Base-by-base conservation (phyloP, 129 eudicot species). In the Mikania micrantha region DNA sequence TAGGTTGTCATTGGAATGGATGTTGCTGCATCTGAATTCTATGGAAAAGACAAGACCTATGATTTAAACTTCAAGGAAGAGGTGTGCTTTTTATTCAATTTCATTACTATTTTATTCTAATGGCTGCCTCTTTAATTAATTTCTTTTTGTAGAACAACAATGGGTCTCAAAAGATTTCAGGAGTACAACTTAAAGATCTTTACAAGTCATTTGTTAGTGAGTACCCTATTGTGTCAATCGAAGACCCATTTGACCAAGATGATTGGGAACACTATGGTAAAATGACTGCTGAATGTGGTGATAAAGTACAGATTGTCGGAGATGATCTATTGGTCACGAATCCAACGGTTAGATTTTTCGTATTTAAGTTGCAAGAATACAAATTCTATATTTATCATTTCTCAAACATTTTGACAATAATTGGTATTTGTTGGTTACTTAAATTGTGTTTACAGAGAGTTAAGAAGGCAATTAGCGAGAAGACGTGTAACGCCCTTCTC, bases 1-100 rank as follows among this genome's bases (percentile, higher is more conserved):
- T 34, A 90, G 97, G 98, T 92, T 71, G 98, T 92, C 15, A 92
- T 92, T 64, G 98, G 98, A 70, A 92, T 92, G 96, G 98, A 92
- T 78, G 98, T 92, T 82, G 98, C 96, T 60, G 96, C 98, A n/a
- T 92, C 96, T 80, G 98, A 92, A 50, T 92, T 92, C 68, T 92
- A 88, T 66, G 93, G 81, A 49, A 72, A 82, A 4, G 96, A 92
- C 83, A 84, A 88, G 80, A 83, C 78, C 41, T 92, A 88, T 35
- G 98, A 92, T 79, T 74, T 92, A 80, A 92, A 92, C 91, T 92
- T 92, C 78, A 92, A 92, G 76, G 98, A 92, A 79, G 96, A 88
- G 95, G 98, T 83, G 28, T 10, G 71, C 58, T 17, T 57, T 38
- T 53, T 20, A 28, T 44, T 49, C 4, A 4, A 21, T 17, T 9